A percentile compares a stretch with the other conserved stretches of the same genome.
These are phyloP conservation scores for Zanthoxylum bungeanum DNA, from an alignment of 345 rosid species.

Conservation along the genomic window DNA sequence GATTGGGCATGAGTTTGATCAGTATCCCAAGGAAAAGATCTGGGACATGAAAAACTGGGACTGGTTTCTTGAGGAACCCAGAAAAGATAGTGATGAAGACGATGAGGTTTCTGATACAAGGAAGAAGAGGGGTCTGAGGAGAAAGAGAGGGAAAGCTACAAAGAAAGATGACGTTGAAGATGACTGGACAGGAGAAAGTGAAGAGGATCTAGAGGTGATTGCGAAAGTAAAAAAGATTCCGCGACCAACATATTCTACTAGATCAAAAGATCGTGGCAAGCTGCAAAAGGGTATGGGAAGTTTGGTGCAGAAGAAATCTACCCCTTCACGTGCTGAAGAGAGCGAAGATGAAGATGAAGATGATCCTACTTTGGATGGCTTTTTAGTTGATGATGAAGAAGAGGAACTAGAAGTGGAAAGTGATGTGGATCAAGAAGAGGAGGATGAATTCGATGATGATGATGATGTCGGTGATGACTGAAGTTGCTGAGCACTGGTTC, in stretches of 20 bases:
- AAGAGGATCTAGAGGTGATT: conserved; percentile 43
- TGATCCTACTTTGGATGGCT: conserved; percentile 71
- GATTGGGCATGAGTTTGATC: conserved; percentile 71
- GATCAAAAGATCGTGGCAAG: conserved; percentile 42
- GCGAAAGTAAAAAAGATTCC: conserved; percentile 27
- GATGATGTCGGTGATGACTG: conserved; percentile 18
- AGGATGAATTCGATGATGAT: conserved; percentile 27
- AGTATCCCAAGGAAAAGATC: conserved; percentile 47
- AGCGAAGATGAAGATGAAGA: conserved; percentile 44
- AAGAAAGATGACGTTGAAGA: conserved; percentile 47
- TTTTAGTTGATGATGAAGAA: conserved; percentile 59
- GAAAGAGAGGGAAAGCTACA: conserved; percentile 42
- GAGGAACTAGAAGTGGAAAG: conserved; percentile 27
- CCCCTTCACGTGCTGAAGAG: conserved; percentile 23
- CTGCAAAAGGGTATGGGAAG: conserved; percentile 15
- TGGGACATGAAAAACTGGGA: conserved; percentile 52
- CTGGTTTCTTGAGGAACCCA: conserved; percentile 69
- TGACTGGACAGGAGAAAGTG: conserved; percentile 65
- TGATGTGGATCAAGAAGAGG: conserved; percentile 23
- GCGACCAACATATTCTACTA: conserved; percentile 41
- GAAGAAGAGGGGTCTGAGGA: conserved; percentile 24
- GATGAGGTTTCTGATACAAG: conserved; percentile 28
- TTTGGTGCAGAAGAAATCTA: conserved; percentile 16
- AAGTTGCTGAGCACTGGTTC: not conserved
- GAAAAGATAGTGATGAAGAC: conserved; percentile 31